Evolutionary conservation across 139 green algal genomes (phyloP).

Genomic region (Tetraselmis chui): DNA sequence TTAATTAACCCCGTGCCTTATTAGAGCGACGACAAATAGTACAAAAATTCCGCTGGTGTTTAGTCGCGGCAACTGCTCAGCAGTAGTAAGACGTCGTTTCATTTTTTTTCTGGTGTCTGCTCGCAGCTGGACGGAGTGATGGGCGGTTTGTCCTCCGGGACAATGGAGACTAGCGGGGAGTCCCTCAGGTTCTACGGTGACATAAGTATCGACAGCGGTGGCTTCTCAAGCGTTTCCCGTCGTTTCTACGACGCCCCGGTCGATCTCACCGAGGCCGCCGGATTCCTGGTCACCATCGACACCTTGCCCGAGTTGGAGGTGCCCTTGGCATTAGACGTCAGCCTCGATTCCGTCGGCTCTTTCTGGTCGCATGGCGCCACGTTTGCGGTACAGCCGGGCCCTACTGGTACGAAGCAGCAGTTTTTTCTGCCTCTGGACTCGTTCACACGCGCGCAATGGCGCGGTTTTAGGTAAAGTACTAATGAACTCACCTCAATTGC

Average conservation of each 20-base stretch:
- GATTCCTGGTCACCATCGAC: not conserved
- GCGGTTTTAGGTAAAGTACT: too few relatives aligned
- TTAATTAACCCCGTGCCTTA: too few relatives aligned
- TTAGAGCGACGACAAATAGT: too few relatives aligned
- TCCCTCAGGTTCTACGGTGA: not conserved
- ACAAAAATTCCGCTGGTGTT: too few relatives aligned
- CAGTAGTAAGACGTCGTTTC: too few relatives aligned
- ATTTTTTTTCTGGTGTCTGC: too few relatives aligned
- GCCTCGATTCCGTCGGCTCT: not conserved
- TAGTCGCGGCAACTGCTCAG: too few relatives aligned
- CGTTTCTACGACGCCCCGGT: not conserved
- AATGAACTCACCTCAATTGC: too few relatives aligned
- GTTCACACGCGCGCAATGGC: too few relatives aligned
- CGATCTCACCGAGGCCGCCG: not conserved
- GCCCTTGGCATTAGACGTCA: not conserved
- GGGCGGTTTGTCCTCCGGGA: not conserved
- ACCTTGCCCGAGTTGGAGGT: not conserved
- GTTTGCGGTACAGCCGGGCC: not conserved
- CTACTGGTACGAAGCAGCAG: not conserved
- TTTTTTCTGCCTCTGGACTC: not conserved
- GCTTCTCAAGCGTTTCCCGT: not conserved
- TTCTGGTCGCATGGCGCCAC: not conserved
- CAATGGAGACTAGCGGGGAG: not conserved
- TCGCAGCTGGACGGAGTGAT: not conserved
- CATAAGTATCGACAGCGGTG: not conserved